Conservation (phyloP, 1,284 basidiomycete species). For the Coriolopsis trogii region DNA sequence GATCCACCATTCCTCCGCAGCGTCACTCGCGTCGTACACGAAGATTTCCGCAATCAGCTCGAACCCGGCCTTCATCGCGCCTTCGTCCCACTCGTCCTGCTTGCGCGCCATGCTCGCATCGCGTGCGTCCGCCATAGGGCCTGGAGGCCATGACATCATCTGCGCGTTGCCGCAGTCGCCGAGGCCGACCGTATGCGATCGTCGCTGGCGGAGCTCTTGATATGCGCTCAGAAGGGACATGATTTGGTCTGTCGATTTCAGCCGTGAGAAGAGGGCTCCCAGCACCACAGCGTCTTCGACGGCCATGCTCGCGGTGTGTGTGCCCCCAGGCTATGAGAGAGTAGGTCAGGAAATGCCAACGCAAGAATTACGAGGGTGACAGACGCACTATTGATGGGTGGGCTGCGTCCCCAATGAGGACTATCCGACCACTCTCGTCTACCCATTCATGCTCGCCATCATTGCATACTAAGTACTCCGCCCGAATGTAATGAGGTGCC, state of each 20-base stretch:
- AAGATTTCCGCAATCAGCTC: conserved; percentile 33
- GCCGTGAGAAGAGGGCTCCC: conserved; percentile 46
- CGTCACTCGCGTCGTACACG: conserved; percentile 38
- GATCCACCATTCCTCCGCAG: conserved; percentile 41
- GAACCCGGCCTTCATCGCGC: conserved; percentile 28
- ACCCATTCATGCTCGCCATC: conserved; percentile 56
- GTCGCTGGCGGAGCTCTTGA: conserved; percentile 44
- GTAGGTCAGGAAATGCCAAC: background rate
- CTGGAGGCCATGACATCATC: conserved; percentile 40
- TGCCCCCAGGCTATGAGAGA: conserved; percentile 34
- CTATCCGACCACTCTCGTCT: conserved; percentile 43
- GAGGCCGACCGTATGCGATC: conserved; percentile 38
- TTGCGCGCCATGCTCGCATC: conserved; percentile 39
- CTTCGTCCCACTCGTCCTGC: conserved; percentile 29
- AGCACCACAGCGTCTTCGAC: conserved; percentile 50
- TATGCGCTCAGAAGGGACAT: conserved; percentile 44
- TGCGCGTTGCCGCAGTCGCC: conserved; percentile 39
- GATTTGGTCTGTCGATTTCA: conserved; percentile 43
- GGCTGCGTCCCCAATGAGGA: conserved; percentile 53
- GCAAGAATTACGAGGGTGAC: background rate
- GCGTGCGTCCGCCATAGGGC: conserved; percentile 41
- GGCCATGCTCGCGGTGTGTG: conserved; percentile 43
- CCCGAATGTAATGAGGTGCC: conserved; percentile 38
- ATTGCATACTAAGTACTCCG: conserved; percentile 36
- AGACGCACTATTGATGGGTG: conserved; percentile 47